Base-by-base conservation (phyloP, 2,329 filamentous ascomycete genomes). In the Beauveria pseudobassiana region DNA sequence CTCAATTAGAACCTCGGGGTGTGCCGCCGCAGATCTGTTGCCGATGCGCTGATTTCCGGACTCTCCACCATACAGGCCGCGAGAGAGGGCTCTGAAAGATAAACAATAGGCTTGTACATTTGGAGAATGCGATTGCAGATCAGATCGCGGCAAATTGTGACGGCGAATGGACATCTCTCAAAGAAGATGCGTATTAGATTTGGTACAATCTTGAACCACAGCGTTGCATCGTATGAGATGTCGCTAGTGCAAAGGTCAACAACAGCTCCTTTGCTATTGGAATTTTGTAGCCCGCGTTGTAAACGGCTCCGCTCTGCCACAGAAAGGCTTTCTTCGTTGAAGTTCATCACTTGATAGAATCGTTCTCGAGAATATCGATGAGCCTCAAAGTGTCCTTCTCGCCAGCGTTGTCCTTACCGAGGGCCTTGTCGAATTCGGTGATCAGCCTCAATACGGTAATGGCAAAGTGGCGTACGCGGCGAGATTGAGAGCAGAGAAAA, bases 171-270 rank as follows among this genome's bases (percentile, higher is more conserved):
- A 68, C 93, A 99, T 63, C 89, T 89, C 66, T 97, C 91, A 69
- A 91, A 96, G 63, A 92, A 91, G 66, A 96, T 88, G 12, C 91
- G 86, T 62, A 99, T 90, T 38, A 99, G 82, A 69, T 97, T 98
- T 3, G 95, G 96, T 69, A 99, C 99, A 20, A 98, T 88, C 71
- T 98, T 99, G 76, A 95, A 96, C 95, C 95, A 99, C 14, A 99
- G 77, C 0, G 93, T 96, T 3, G 91, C 88, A 71, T 99, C 95
- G 69, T 98, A 97, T 0, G 92, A 91, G 28, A 95, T 87, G 67
- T 98, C 95, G 75, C 95, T 98, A 67, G 91, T 93, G 75, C 95
- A 98, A 26, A 99, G 83, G 71, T 98, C 93, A 40, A 98, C 89
- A 20, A 99, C 78, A 3, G 91, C 93, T 65, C 91, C 93, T 68